Evolutionary conservation across 1,139 yeast species (phyloP).

Genomic region (Suhomyces coccinellae): DNA sequence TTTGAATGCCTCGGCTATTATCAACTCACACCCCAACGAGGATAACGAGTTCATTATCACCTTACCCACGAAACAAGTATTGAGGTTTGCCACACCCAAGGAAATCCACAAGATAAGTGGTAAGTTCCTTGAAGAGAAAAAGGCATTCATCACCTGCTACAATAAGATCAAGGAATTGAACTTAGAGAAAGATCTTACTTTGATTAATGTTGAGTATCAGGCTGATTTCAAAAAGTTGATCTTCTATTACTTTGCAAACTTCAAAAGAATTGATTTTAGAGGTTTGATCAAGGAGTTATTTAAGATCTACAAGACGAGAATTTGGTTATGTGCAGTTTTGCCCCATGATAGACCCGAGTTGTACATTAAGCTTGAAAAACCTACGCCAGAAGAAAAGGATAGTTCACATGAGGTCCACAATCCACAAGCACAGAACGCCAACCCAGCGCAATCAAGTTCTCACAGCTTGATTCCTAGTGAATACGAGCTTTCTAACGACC

Average conservation of each 20-base stretch:
- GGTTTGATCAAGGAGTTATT: slow-evolving; percentile 89
- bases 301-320: slow-evolving; percentile 91
- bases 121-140: slow-evolving; percentile 48
- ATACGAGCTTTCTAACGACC: slow-evolving; percentile 44
- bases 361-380: slow-evolving; percentile 21
- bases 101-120: slow-evolving; percentile 46
- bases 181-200: slow-evolving; percentile 33
- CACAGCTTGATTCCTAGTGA: slow-evolving; percentile 35
- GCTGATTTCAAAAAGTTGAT: slow-evolving; percentile 93
- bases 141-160: slow-evolving; percentile 47
- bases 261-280: slow-evolving; percentile 86
- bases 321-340: slow-evolving; percentile 91
- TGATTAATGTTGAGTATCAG: slow-evolving; percentile 85
- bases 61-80: slow-evolving; percentile 51
- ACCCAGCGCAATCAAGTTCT: not conserved
- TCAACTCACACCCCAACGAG: slow-evolving; percentile 39
- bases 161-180: slow-evolving; percentile 48
- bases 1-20: slow-evolving; percentile 40
- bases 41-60: slow-evolving; percentile 51
- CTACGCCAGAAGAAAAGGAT: slow-evolving; percentile 1
- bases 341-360: slow-evolving; percentile 40
- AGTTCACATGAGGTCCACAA: not conserved
- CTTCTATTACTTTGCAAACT: slow-evolving; percentile 77
- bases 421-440: not conserved
- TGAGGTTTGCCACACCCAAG: slow-evolving; percentile 50